Percentiles rank a stretch among this genome's conserved stretches.
Evolutionary conservation across 805 yeast genomes (phyloP).

Genomic region (Nematodospora valgi): DNA sequence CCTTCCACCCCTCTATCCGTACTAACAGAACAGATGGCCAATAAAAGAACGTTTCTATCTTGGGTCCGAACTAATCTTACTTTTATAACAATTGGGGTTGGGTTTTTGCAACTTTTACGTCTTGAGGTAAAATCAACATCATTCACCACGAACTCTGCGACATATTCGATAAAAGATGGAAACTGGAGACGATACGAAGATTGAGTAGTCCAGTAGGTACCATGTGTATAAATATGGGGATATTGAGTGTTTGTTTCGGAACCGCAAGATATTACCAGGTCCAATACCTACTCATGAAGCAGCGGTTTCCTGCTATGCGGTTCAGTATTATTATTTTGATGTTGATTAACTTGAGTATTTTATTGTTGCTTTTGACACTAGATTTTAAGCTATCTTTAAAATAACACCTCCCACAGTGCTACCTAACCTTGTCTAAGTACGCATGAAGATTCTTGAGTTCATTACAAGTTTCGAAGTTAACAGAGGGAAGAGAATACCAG

Average conservation of each 20-base stretch:
- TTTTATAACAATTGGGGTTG: constrained; percentile 22
- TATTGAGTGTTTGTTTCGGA: constrained; percentile 20
- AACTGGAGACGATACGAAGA: not conserved
- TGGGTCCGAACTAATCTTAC: constrained; percentile 25
- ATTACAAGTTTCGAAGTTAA: no score
- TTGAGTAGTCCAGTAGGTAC: constrained; percentile 14
- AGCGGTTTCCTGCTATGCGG: constrained; percentile 24
- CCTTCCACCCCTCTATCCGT: not conserved
- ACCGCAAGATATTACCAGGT: constrained; percentile 21
- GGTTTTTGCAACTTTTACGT: constrained; percentile 21
- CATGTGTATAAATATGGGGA: constrained; percentile 15
- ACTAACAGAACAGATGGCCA: constrained; percentile 26
- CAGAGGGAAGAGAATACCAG: no score
- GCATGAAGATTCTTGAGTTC: no score
- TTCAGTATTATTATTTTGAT: constrained; percentile 16
- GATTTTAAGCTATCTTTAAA: no score
- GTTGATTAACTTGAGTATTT: constrained; percentile 15
- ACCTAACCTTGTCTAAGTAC: no score
- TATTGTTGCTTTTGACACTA: constrained; percentile 17
- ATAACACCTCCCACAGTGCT: no score
- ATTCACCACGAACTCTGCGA: not conserved
- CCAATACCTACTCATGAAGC: constrained; percentile 18
- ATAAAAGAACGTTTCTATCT: constrained; percentile 30
- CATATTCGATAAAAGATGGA: not conserved
- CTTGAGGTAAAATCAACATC: constrained; percentile 13